Conservation (phyloP, 1,284 basidiomycete species). For the Cryptococcus sp. region DNA sequence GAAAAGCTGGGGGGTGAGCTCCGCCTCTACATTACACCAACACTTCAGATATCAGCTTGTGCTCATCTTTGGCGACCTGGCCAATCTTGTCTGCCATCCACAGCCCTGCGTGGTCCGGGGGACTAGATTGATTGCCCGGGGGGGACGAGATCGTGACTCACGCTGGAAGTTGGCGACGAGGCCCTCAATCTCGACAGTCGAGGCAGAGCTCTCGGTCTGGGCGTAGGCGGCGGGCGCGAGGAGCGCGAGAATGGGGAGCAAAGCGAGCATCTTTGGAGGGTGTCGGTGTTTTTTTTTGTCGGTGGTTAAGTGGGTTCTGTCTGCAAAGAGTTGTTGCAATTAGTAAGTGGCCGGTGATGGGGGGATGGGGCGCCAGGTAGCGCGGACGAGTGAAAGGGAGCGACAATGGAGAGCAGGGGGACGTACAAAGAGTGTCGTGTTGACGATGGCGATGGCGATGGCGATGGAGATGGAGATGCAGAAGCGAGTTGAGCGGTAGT, state of each 20-base stretch:
- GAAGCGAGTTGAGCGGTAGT: too few species aligned
- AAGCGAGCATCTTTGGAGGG: conserved; percentile 16
- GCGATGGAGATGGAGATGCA: neutral
- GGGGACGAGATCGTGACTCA: conserved; percentile 13
- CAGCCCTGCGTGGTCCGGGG: neutral
- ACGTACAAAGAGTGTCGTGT: too few species aligned
- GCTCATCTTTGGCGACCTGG: too few species aligned
- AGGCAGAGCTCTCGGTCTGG: conserved; percentile 18
- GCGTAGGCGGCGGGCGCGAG: conserved; percentile 18
- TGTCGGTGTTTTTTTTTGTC: neutral
- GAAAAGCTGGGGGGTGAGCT: conserved; percentile 60
- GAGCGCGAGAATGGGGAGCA: conserved; percentile 20
- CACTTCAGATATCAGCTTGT: conserved; percentile 4
- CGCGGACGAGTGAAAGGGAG: too few species aligned
- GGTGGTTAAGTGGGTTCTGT: too few species aligned
- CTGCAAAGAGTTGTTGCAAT: too few species aligned
- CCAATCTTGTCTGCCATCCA: neutral
- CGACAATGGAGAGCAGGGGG: too few species aligned
- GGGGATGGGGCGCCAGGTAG: too few species aligned
- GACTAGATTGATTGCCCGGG: neutral
- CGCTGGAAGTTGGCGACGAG: conserved; percentile 42
- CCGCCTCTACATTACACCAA: conserved; percentile 40
- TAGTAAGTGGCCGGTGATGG: too few species aligned
- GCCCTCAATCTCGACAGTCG: conserved; percentile 29
- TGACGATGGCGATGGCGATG: neutral